Conservation (phyloP, 2,329 filamentous ascomycete species). For the Xylariaceae sp. region DNA sequence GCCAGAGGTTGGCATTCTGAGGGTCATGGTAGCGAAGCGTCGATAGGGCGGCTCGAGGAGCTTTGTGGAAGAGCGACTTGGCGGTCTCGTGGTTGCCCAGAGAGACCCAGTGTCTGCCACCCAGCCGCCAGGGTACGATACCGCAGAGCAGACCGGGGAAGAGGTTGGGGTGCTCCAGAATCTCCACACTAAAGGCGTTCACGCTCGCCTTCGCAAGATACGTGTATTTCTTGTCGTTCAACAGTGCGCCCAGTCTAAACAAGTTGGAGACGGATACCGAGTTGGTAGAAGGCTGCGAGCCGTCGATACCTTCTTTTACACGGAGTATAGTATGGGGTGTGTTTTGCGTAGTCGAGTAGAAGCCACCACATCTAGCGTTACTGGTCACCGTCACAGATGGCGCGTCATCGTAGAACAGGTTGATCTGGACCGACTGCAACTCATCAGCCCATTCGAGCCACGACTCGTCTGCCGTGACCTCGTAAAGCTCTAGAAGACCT, state of each 20-base stretch:
- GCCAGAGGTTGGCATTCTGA: slow-evolving; percentile 18
- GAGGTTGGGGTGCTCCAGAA: slow-evolving; percentile 87
- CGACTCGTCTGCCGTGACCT: slow-evolving; percentile 69
- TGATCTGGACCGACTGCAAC: slow-evolving; percentile 70
- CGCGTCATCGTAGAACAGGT: slow-evolving; percentile 67
- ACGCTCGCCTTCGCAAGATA: slow-evolving; percentile 67
- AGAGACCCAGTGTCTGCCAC: slow-evolving; percentile 44
- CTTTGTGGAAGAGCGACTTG: slow-evolving; percentile 21
- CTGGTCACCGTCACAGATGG: slow-evolving; percentile 33
- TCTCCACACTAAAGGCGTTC: slow-evolving; percentile 82
- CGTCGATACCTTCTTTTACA: slow-evolving; percentile 93
- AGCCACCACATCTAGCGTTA: slow-evolving; percentile 50
- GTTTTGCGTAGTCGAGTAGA: slow-evolving; percentile 63
- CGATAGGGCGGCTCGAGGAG: slow-evolving; percentile 25
- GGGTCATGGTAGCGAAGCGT: slow-evolving; percentile 26
- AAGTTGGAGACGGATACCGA: slow-evolving; percentile 81
- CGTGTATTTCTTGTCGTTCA: slow-evolving; percentile 61
- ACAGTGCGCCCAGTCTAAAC: slow-evolving; percentile 68
- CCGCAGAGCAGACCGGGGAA: slow-evolving; percentile 75
- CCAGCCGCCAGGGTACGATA: slow-evolving; percentile 70
- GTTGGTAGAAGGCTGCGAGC: slow-evolving; percentile 83
- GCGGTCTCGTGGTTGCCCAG: slow-evolving; percentile 18
- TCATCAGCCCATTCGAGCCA: slow-evolving; percentile 77
- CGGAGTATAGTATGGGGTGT: slow-evolving; percentile 72
- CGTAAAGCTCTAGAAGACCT: slow-evolving; percentile 78